phyloP scores from a whole-genome alignment of 1,284 basidiomycete species.

The Cerioporus squamosus region DNA sequence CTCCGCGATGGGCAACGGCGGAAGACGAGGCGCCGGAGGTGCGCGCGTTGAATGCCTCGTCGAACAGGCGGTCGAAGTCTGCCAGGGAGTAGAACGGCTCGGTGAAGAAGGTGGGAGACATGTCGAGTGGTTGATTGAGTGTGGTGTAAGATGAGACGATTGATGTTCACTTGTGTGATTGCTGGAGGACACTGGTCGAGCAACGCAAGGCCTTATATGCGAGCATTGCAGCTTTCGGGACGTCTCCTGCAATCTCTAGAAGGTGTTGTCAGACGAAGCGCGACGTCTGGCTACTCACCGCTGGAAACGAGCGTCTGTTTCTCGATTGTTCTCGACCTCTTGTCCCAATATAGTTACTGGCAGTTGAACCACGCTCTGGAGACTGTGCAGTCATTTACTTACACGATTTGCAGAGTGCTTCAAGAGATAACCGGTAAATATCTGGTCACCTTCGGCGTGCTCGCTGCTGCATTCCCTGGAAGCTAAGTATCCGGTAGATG shows the following conservation, averaged over 20 bases:
- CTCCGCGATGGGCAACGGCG: not conserved
- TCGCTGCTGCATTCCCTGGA: too few species aligned
- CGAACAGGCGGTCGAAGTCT: conserved; percentile 51
- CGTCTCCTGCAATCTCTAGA: too few species aligned
- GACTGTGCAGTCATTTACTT: too few species aligned
- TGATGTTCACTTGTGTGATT: not conserved
- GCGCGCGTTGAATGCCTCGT: conserved; percentile 42
- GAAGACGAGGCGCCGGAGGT: conserved; percentile 7
- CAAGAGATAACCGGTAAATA: too few species aligned
- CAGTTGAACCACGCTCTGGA: too few species aligned
- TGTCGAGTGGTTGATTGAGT: not conserved
- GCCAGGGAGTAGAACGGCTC: conserved; percentile 47
- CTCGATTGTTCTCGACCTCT: not conserved
- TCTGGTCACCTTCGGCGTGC: too few species aligned
- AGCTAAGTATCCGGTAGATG: too few species aligned
- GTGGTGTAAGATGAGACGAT: not conserved
- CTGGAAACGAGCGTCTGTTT: not conserved
- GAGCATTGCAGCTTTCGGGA: too few species aligned
- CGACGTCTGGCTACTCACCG: too few species aligned
- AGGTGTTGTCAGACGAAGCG: too few species aligned
- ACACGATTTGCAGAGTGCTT: too few species aligned
- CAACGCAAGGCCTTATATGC: too few species aligned
- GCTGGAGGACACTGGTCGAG: not conserved
- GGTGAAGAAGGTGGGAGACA: conserved; percentile 38
- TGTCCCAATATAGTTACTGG: not conserved